Conservation (phyloP, 257 asterid genomes). For the Scutellaria galericulata region DNA sequence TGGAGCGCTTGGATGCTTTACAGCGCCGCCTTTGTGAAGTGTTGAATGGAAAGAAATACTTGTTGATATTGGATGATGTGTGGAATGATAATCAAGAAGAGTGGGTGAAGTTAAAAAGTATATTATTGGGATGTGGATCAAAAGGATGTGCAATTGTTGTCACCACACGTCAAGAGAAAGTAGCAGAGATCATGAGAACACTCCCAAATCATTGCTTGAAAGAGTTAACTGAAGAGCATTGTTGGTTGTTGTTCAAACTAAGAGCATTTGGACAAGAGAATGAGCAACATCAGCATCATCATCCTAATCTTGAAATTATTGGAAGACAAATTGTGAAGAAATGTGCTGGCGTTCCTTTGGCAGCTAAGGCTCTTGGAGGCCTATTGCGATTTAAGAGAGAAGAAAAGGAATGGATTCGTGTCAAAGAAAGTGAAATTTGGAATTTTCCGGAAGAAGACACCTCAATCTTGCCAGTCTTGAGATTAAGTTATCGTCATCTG, state of each 20-base stretch:
- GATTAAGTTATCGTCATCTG: conserved; percentile 44
- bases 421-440: conserved; percentile 42
- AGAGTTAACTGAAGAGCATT: conserved; percentile 33
- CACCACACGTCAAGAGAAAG: conserved; percentile 40
- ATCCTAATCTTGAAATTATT: no score
- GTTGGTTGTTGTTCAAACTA: no score
- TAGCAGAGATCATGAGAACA: conserved; percentile 38
- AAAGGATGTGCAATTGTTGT: conserved; percentile 36
- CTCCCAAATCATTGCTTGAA: conserved; percentile 26
- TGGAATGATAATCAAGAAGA: conserved; percentile 42
- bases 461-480: conserved; percentile 37
- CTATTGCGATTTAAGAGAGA: conserved; percentile 39
- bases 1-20: conserved; percentile 26
- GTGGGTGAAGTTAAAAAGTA: conserved; percentile 34
- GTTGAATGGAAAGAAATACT: conserved; percentile 3
- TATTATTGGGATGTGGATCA: conserved; percentile 31
- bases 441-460: conserved; percentile 33
- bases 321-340: no score
- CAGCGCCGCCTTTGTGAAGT: conserved; percentile 21
- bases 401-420: conserved; percentile 38
- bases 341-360: no score
- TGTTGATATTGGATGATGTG: conserved; percentile 38
- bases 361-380: conserved; percentile 45
- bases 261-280: no score
- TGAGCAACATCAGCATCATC: no score